Evolutionary conservation across 306 rosid species (phyloP), one percentile per base, ranked within the genome.

Genomic region (Cucumis hystrix): DNA sequence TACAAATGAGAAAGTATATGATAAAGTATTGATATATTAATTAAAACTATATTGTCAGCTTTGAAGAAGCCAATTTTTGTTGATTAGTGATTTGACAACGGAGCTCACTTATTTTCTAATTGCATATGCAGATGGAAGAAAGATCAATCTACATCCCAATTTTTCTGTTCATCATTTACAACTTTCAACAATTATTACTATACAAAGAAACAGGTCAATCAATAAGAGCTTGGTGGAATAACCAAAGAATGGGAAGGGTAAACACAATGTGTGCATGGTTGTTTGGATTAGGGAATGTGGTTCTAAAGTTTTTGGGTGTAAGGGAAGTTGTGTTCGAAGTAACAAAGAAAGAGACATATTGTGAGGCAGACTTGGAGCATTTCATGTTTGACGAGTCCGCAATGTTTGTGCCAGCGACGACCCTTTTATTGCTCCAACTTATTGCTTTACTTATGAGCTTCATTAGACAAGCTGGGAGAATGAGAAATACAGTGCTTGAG

Each of bases 161-260:
- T 35, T 77, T 69, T 0, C 35, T 72, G 30, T 80, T 77, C 74
- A 25, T 78, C 16, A 15, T 40, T 14, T 78, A 77, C 84, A 76
- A 21, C 56, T 0, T 80, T 1, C 79, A 82, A 56, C 84, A 80
- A 17, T 4, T 86, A n/a, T 66, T 49, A 1, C 93, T 89, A 56
- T 85, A 78, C 80, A 10, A 86, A 16, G 62, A n/a, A 37, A 13
- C 79, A 0, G 82, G 85, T 17, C 74, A 81, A 2, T 87, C 97
- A 39, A 43, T 87, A 14, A 78, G 79, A 63, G 78, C 82, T 28
- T 93, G 98, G 93, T 88, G 97, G 98, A 93, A 91, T 62, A 91
- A 90, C 77, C 83, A 84, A 52, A 83, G 83, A 59, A 93, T 87
- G 96, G 77, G 81, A 75, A 83, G 78, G 79, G 81, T 93, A 79